phyloP scores from a whole-genome alignment of 257 asterid genomes.

The Orobanche coerulescens region DNA sequence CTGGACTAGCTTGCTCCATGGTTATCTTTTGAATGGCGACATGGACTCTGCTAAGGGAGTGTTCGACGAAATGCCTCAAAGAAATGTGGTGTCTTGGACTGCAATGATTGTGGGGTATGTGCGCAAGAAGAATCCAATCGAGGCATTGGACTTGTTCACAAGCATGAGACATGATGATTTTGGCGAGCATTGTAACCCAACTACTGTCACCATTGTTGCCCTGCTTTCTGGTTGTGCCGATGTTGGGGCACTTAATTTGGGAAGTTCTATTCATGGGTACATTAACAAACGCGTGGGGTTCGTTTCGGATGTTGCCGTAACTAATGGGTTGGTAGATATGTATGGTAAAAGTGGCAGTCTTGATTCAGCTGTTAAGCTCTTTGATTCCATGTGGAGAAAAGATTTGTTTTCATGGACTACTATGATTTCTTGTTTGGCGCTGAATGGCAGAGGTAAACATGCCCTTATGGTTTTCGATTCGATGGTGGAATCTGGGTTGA shows the following conservation, averaged over 20 bases:
- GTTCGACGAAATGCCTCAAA: slow-evolving; percentile 57
- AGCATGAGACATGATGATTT: slow-evolving; percentile 48
- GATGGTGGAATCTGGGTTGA: slow-evolving; percentile 51
- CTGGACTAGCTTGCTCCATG: slow-evolving; percentile 74
- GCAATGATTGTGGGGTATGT: slow-evolving; percentile 72
- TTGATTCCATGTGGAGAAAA: slow-evolving; percentile 37
- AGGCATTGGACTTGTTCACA: slow-evolving; percentile 46
- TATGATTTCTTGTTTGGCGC: slow-evolving; percentile 63
- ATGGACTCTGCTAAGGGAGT: slow-evolving; percentile 39
- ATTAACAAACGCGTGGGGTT: slow-evolving; percentile 44
- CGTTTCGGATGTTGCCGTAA: slow-evolving; percentile 37
- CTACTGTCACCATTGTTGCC: slow-evolving; percentile 54
- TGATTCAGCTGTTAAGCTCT: slow-evolving; percentile 44
- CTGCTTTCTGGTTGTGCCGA: slow-evolving; percentile 86
- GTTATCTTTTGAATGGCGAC: slow-evolving; percentile 42
- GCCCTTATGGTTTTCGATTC: slow-evolving; percentile 50
- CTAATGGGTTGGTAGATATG: slow-evolving; percentile 72
- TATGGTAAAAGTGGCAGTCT: slow-evolving; percentile 64
- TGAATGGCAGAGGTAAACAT: slow-evolving; percentile 52
- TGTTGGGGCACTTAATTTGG: slow-evolving; percentile 66
- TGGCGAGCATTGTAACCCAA: slow-evolving; percentile 40
- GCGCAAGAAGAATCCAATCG: slow-evolving; percentile 42
- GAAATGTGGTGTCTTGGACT: slow-evolving; percentile 77
- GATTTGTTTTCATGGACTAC: slow-evolving; percentile 72
- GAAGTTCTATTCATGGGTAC: slow-evolving; percentile 56